A percentile compares a stretch with the other conserved stretches of the same genome.
Conservation (phyloP, 2,329 filamentous ascomycete species). For the Aspergillus fumigatus region DNA sequence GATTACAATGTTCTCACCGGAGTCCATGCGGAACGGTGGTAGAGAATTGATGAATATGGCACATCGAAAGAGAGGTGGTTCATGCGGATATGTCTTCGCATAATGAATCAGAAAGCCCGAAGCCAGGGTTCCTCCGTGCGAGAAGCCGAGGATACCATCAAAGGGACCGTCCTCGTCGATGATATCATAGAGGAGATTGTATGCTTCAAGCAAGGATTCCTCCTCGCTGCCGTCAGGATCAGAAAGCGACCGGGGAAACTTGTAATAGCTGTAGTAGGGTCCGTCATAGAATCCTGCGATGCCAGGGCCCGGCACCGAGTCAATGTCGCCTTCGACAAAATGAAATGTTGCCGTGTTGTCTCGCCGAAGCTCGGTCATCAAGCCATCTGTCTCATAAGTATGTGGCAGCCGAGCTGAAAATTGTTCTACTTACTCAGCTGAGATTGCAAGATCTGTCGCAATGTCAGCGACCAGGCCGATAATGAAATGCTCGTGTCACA, state of each 20-base stretch:
- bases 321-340: conserved; percentile 27
- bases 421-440: conserved; percentile 20
- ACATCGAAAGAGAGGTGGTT: conserved; percentile 24
- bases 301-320: conserved; percentile 24
- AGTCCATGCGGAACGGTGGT: conserved; percentile 28
- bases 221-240: conserved; percentile 17
- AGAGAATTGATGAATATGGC: conserved; percentile 31
- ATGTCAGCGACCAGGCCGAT: conserved; percentile 1
- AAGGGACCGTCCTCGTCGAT: conserved; percentile 26
- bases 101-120: conserved; percentile 26
- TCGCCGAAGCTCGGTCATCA: conserved; percentile 23
- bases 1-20: conserved; percentile 16
- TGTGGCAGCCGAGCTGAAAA: neutral
- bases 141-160: conserved; percentile 34
- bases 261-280: conserved; percentile 31
- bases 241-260: conserved; percentile 22
- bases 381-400: conserved; percentile 14
- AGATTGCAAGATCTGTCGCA: conserved; percentile 24
- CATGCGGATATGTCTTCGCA: conserved; percentile 18
- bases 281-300: conserved; percentile 27
- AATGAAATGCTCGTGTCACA: neutral
- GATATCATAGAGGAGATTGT: conserved; percentile 23
- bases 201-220: conserved; percentile 21
- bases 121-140: conserved; percentile 31
- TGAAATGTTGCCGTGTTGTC: conserved; percentile 28